Evolutionary conservation across 768 basidiomycete genomes (phyloP), one percentile per base, ranked within the genome.

Genomic region (Lentinus tigrinus): DNA sequence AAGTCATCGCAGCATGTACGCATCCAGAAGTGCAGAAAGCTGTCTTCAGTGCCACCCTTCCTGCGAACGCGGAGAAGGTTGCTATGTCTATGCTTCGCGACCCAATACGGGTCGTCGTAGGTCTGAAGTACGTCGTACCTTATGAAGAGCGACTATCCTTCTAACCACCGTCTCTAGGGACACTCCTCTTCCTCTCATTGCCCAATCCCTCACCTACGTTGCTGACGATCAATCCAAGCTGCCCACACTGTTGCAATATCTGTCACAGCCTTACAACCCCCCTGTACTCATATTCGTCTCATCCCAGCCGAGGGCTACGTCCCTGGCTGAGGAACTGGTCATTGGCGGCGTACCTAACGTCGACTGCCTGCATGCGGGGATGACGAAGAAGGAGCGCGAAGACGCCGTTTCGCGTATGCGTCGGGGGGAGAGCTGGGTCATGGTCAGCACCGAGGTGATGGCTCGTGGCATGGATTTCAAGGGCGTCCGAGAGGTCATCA

Each of bases 381-480:
- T 95, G 79, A 90, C 84, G 3, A 88, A 85, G 66, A 89, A 89
- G 66, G 91, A 95, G 71, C 82, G 97, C 54, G 93, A 95, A 65
- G 86, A 95, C 66, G 85, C 90, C 17, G 80, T 97, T 10, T 77
- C 80, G 39, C 83, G 89, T 34, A 96, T 99, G 88, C 86, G 92
- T 26, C 81, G 79, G 65, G 97, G 95, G 0, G 84, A 92, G 69
- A 89, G 92, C 59, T 98, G 97, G 97, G 85, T 95, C 34, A 84
- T 98, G 83, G 83, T 99, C 46, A 92, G 89, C 63, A 99, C 97
- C 23, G 97, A 99, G 71, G 91, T 98, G 50, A 91, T 98, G 92
- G 94, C 93, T 23, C 83, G 97, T 64, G 97, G 97, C 3, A 95
- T 99, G 89, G 97, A 98, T 69, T 98, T 99, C 78, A 91, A 89